A percentile compares a stretch with the other conserved stretches of the same genome.
Conservation (phyloP, 768 basidiomycete genomes). For the Neoboletus subvelutipes region DNA sequence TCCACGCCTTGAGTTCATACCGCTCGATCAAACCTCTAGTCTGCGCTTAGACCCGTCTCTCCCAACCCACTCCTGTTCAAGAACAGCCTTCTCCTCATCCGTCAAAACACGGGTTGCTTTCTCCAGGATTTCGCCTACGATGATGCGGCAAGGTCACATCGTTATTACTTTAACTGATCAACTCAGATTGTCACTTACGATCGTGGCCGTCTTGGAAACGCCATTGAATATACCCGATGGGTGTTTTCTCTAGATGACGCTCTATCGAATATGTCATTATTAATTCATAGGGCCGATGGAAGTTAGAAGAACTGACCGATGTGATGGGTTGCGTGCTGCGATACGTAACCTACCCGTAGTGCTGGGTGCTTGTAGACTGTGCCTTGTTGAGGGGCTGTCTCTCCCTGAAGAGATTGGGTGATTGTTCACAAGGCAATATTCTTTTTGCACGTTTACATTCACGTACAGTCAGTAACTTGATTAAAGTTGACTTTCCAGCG, state of each 20-base stretch:
- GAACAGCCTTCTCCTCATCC: slow-evolving; percentile 73
- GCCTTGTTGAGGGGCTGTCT: slow-evolving; percentile 88
- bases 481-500: slow-evolving; percentile 93
- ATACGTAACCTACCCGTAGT: slow-evolving; percentile 93
- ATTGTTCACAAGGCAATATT: slow-evolving; percentile 10
- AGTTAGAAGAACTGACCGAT: slow-evolving; percentile 52
- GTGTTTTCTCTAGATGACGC: slow-evolving; percentile 93
- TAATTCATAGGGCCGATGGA: slow-evolving; percentile 15
- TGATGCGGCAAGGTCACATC: slow-evolving; percentile 14
- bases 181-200: slow-evolving; percentile 50
- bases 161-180: slow-evolving; percentile 7
- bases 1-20: slow-evolving; percentile 8
- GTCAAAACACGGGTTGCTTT: slow-evolving; percentile 90
- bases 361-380: slow-evolving; percentile 93
- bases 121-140: slow-evolving; percentile 79
- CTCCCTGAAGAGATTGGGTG: slow-evolving; percentile 54
- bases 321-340: slow-evolving; percentile 97
- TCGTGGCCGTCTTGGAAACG: slow-evolving; percentile 98
- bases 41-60: slow-evolving; percentile 89
- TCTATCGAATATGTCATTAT: slow-evolving; percentile 45
- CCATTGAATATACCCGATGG: slow-evolving; percentile 97
- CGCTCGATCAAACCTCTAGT: slow-evolving; percentile 65
- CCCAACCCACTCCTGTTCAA: slow-evolving; percentile 88
- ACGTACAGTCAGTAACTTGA: slow-evolving; percentile 86
- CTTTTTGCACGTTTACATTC: slow-evolving; percentile 4